phyloP scores from a whole-genome alignment of 2,329 filamentous ascomycete genomes.

The Colletotrichum theobromicola region DNA sequence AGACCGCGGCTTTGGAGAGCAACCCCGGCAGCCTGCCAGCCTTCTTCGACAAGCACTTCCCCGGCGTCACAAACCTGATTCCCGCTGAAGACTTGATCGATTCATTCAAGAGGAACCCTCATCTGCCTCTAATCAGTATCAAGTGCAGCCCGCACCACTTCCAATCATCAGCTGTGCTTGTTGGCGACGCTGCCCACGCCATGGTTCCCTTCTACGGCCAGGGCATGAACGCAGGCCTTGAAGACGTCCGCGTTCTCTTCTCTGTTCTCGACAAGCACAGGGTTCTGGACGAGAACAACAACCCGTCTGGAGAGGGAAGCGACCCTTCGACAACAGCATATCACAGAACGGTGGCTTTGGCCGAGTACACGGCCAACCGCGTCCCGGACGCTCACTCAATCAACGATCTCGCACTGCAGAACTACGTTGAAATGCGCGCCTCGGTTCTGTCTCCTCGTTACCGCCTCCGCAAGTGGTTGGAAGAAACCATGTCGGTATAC shows the following conservation, averaged over 20 bases:
- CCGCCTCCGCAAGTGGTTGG: conserved; percentile 80
- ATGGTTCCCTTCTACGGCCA: conserved; percentile 99
- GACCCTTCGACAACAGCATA: conserved; percentile 60
- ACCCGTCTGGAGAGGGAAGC: conserved; percentile 37
- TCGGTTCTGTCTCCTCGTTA: conserved; percentile 82
- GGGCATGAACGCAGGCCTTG: conserved; percentile 95
- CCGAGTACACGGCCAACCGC: conserved; percentile 76
- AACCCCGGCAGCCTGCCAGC: conserved; percentile 62
- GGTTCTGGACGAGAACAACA: conserved; percentile 47
- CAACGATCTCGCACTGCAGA: conserved; percentile 88
- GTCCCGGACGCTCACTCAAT: conserved; percentile 85
- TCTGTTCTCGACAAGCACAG: conserved; percentile 75
- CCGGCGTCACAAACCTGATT: conserved; percentile 80
- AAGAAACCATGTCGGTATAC: conserved; percentile 81
- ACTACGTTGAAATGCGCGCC: conserved; percentile 93
- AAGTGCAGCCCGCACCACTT: conserved; percentile 92
- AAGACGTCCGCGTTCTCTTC: conserved; percentile 91
- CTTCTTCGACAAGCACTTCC: conserved; percentile 87
- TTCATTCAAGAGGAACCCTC: conserved; percentile 83
- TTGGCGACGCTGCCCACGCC: conserved; percentile 94
- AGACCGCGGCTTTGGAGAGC: conserved; percentile 72
- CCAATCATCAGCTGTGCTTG: conserved; percentile 75
- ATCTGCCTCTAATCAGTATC: conserved; percentile 90
- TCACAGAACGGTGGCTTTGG: conserved; percentile 72
- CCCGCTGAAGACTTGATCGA: conserved; percentile 68